These are phyloP conservation scores for Solanum pennellii DNA, from an alignment of 257 asterid genomes.

Conservation along the genomic window DNA sequence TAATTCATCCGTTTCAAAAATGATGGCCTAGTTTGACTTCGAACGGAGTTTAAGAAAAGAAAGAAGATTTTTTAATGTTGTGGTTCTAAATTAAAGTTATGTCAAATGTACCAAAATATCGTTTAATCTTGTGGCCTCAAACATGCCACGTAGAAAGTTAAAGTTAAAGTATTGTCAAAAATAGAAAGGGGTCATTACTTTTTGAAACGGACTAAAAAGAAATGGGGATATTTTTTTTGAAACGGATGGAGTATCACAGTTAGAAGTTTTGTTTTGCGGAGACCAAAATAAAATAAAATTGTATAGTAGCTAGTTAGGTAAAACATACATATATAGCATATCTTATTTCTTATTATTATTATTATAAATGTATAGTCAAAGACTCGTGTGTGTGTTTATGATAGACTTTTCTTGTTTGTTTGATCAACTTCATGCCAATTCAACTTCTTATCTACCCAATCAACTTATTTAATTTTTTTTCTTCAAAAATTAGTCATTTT, in stretches of 20 bases:
- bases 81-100: too few species aligned
- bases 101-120: too few species aligned
- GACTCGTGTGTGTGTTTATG: not conserved
- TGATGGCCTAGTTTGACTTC: too few species aligned
- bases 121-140: not conserved
- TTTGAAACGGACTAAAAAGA: too few species aligned
- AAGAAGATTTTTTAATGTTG: too few species aligned
- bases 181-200: too few species aligned
- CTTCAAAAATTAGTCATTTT: not conserved
- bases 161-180: fast-evolving
- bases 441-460: not conserved
- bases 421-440: not conserved
- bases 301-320: not conserved
- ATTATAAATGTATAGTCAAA: not conserved
- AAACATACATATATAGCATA: not conserved
- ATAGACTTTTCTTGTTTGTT: not conserved
- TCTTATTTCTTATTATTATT: not conserved
- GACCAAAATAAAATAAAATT: not conserved
- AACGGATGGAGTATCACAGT: too few species aligned
- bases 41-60: too few species aligned
- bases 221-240: too few species aligned
- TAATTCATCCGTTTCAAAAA: fast-evolving
- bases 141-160: too few species aligned
- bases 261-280: not conserved
- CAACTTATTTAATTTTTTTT: not conserved